phyloP scores from a whole-genome alignment of 805 yeast genomes.

The Pichia paraexigua region DNA sequence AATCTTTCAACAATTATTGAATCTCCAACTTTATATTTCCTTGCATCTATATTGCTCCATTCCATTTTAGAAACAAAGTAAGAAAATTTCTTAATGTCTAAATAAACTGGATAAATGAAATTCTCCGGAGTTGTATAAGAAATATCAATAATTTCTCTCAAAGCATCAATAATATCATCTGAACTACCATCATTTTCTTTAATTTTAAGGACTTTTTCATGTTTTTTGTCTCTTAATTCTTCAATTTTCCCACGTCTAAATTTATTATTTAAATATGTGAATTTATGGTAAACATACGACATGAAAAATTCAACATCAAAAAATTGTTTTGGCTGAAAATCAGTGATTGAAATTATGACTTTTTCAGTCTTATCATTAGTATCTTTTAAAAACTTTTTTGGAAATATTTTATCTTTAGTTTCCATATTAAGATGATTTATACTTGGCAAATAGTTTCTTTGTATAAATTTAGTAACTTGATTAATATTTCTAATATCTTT shows the following conservation, averaged over 20 bases:
- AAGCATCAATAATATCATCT: conserved; percentile 36
- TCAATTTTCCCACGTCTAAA: conserved; percentile 31
- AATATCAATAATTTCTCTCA: conserved; percentile 46
- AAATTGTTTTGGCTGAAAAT: conserved; percentile 28
- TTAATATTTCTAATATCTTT: conserved; percentile 50
- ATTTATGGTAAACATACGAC: conserved; percentile 41
- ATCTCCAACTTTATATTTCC: conserved; percentile 44
- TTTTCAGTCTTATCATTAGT: conserved; percentile 31
- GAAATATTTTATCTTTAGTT: conserved; percentile 32
- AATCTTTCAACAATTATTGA: conserved; percentile 42
- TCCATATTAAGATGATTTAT: conserved; percentile 43
- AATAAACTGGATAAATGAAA: conserved; percentile 35
- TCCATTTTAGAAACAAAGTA: conserved; percentile 15
- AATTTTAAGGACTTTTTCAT: conserved; percentile 34
- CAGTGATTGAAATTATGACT: conserved; percentile 42
- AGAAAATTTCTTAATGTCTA: conserved; percentile 37
- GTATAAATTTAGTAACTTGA: conserved; percentile 43
- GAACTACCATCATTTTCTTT: conserved; percentile 37
- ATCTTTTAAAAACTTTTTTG: conserved; percentile 14
- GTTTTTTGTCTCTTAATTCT: conserved; percentile 30
- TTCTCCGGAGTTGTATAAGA: conserved; percentile 25
- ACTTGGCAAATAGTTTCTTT: conserved; percentile 41
- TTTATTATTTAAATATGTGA: conserved; percentile 30
- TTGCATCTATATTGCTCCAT: conserved; percentile 32
- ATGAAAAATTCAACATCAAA: conserved; percentile 20